Evolutionary conservation across 805 yeast genomes (phyloP).

Genomic region (Tetrapisispora taiwanensis): DNA sequence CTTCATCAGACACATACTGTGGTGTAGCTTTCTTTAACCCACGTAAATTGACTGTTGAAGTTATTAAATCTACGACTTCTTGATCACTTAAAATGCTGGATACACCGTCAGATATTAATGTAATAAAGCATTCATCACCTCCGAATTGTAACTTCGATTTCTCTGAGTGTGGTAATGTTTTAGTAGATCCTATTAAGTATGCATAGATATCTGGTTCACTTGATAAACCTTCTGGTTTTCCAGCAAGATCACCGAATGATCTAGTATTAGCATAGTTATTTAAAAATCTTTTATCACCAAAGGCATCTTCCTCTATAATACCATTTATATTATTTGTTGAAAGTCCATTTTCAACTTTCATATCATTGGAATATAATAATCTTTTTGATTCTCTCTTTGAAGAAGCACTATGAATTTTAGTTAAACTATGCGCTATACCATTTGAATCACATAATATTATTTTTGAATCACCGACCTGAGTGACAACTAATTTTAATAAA

Average conservation of each 20-base stretch:
- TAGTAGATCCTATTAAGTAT: conserved; percentile 53
- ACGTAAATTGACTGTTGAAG: conserved; percentile 46
- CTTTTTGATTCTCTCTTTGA: conserved; percentile 70
- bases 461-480: conserved; percentile 90
- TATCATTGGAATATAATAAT: conserved; percentile 39
- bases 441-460: conserved; percentile 73
- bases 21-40: conserved; percentile 74
- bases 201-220: conserved; percentile 87
- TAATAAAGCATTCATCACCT: conserved; percentile 81
- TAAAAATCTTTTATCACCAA: conserved; percentile 79
- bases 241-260: conserved; percentile 80
- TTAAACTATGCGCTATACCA: conserved; percentile 72
- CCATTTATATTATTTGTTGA: not conserved
- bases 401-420: conserved; percentile 79
- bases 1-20: conserved; percentile 75
- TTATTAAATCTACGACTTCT: conserved; percentile 80
- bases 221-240: conserved; percentile 73
- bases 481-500: conserved; percentile 57
- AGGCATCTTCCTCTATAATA: conserved; percentile 62
- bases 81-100: conserved; percentile 76
- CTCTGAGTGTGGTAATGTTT: conserved; percentile 31
- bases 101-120: conserved; percentile 79
- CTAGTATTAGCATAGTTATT: conserved; percentile 83
- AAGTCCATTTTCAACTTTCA: not conserved
- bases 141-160: conserved; percentile 40